phyloP scores from a whole-genome alignment of 225 moss, liverwort and hornwort species.

The Marchantia polymorpha region DNA sequence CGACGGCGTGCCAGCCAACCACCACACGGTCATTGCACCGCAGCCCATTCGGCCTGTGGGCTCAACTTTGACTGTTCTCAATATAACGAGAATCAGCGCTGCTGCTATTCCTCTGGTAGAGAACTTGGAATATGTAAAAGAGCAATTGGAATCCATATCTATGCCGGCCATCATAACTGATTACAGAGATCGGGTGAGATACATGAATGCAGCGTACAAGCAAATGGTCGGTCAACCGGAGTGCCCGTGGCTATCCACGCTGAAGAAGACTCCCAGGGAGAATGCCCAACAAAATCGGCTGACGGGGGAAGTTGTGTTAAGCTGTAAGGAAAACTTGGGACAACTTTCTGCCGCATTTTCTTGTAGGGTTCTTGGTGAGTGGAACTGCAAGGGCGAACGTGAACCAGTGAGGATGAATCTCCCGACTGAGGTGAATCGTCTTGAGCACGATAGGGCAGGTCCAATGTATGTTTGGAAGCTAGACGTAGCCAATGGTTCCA shows the following conservation, averaged over 20 bases:
- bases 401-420: slow-evolving; percentile 43
- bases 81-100: slow-evolving; percentile 26
- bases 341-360: slow-evolving; percentile 35
- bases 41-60: slow-evolving; percentile 56
- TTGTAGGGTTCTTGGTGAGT: slow-evolving; percentile 50
- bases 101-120: slow-evolving; percentile 28
- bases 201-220: slow-evolving; percentile 61
- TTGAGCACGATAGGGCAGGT: slow-evolving; percentile 40
- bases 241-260: slow-evolving; percentile 50
- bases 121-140: slow-evolving; percentile 44
- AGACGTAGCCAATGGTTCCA: slow-evolving; percentile 27
- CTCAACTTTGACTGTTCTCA: slow-evolving; percentile 52
- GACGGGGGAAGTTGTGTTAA: slow-evolving; percentile 50
- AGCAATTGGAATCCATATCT: slow-evolving; percentile 34
- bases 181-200: slow-evolving; percentile 48
- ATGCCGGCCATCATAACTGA: slow-evolving; percentile 60
- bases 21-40: slow-evolving; percentile 49
- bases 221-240: slow-evolving; percentile 64
- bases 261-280: slow-evolving; percentile 24
- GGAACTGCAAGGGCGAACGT: slow-evolving; percentile 54
- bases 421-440: slow-evolving; percentile 46
- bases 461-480: slow-evolving; percentile 59
- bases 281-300: slow-evolving; percentile 38
- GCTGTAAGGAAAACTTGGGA: slow-evolving; percentile 37
- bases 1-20: neutral